phyloP scores from a whole-genome alignment of 768 basidiomycete species.

The Rubroboletus satanas region DNA sequence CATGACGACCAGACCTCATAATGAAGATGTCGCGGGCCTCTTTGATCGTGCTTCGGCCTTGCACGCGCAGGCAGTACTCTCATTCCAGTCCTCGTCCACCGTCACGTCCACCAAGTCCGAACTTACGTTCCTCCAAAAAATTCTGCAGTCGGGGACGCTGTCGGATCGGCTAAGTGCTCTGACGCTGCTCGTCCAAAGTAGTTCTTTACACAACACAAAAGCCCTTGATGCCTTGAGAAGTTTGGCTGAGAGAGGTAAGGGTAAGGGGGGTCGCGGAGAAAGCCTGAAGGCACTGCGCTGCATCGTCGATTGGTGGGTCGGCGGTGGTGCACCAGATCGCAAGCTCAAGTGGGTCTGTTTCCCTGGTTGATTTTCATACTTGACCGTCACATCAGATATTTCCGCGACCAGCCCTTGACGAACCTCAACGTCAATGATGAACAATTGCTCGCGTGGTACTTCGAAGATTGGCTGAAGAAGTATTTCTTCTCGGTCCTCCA shows the following conservation, averaged over 20 bases:
- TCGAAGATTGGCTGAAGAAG: constrained; percentile 97
- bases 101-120: constrained; percentile 57
- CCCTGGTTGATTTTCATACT: background rate
- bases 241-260: constrained; percentile 75
- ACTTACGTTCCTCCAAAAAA: constrained; percentile 74
- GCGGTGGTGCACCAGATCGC: constrained; percentile 82
- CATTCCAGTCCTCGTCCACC: constrained; percentile 50
- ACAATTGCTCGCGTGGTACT: constrained; percentile 79
- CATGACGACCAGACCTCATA: background rate
- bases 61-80: constrained; percentile 40
- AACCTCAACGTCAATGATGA: constrained; percentile 64
- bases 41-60: constrained; percentile 45
- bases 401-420: constrained; percentile 79
- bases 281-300: constrained; percentile 86
- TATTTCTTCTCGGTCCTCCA: constrained; percentile 92
- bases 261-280: constrained; percentile 90
- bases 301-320: constrained; percentile 96
- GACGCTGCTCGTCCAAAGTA: constrained; percentile 83
- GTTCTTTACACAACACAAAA: constrained; percentile 80
- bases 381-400: constrained; percentile 56
- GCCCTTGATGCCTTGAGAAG: constrained; percentile 71
- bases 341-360: constrained; percentile 70
- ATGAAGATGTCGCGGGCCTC: constrained; percentile 20
- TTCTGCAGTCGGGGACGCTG: constrained; percentile 84
- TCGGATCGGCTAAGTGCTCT: constrained; percentile 90